Percentiles rank a stretch among this genome's conserved stretches.
phyloP scores from a whole-genome alignment of 2,329 filamentous ascomycete species.

The Aspergillus nomiae region DNA sequence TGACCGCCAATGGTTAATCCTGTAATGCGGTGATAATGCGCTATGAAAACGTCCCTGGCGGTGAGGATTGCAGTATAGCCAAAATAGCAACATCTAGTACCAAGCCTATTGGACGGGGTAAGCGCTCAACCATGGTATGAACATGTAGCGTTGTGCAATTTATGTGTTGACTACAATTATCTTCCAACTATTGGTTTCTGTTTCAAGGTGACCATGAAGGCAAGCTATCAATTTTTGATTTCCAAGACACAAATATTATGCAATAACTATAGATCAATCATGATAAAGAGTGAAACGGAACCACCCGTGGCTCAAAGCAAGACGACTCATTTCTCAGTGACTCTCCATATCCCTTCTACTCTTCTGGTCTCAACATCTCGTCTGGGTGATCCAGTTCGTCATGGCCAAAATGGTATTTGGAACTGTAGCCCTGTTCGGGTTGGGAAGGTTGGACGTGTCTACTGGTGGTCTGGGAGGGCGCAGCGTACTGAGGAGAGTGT shows the following conservation, averaged over 20 bases:
- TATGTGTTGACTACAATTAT: too few species aligned
- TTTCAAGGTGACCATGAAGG: neutral
- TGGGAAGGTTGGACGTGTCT: neutral
- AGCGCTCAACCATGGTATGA: too few species aligned
- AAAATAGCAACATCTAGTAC: too few species aligned
- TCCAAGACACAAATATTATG: neutral
- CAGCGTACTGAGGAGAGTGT: neutral
- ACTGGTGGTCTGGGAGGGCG: neutral
- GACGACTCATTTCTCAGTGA: neutral
- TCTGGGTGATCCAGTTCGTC: neutral
- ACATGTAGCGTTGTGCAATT: too few species aligned
- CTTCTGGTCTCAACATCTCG: neutral
- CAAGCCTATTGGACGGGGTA: too few species aligned
- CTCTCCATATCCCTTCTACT: neutral
- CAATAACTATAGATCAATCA: neutral
- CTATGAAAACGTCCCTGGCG: too few species aligned
- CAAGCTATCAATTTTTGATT: neutral
- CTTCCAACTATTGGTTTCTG: too few species aligned
- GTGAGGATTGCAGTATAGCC: too few species aligned
- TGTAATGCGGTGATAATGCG: too few species aligned
- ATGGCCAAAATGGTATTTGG: neutral
- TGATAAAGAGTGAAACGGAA: neutral
- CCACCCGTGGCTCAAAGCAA: neutral
- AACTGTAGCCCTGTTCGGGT: neutral
- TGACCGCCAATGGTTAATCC: too few species aligned